Conservation (phyloP, 192 early-diverging fungal species). For the Chytriomyces sp. region DNA sequence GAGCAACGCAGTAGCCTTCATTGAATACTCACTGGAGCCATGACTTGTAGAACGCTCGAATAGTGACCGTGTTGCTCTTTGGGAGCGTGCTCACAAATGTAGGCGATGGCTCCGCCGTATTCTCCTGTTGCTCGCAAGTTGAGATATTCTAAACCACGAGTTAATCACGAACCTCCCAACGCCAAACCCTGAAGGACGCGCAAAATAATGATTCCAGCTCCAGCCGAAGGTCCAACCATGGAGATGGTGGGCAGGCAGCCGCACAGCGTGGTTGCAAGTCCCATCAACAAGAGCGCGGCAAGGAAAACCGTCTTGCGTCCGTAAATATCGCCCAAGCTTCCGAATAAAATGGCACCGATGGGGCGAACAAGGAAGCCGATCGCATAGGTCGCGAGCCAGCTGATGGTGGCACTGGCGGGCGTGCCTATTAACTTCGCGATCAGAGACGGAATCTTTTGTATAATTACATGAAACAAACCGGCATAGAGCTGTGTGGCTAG, state of each 20-base stretch:
- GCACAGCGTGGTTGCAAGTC: slow-evolving; percentile 27
- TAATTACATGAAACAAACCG: no score
- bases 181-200: slow-evolving; percentile 36
- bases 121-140: no score
- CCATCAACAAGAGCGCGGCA: slow-evolving; percentile 27
- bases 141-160: no score
- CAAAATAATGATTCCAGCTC: slow-evolving; percentile 28
- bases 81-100: slow-evolving; percentile 32
- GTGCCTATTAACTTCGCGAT: no score
- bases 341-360: slow-evolving; percentile 38
- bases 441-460: no score
- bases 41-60: slow-evolving; percentile 34
- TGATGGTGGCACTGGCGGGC: slow-evolving; percentile 9
- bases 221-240: slow-evolving; percentile 22
- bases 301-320: slow-evolving; percentile 33
- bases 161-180: no score
- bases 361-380: slow-evolving; percentile 36
- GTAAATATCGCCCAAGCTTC: slow-evolving; percentile 24
- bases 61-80: slow-evolving; percentile 23
- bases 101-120: slow-evolving; percentile 38
- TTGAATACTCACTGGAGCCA: slow-evolving; percentile 23
- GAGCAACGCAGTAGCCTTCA: no score
- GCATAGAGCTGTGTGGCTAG: slow-evolving; percentile 23
- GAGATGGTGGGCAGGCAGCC: slow-evolving; percentile 34
- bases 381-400: slow-evolving; percentile 29